These are phyloP conservation scores for Fomitopsis serialis DNA, from an alignment of 768 basidiomycete species.

Conservation along the genomic window DNA sequence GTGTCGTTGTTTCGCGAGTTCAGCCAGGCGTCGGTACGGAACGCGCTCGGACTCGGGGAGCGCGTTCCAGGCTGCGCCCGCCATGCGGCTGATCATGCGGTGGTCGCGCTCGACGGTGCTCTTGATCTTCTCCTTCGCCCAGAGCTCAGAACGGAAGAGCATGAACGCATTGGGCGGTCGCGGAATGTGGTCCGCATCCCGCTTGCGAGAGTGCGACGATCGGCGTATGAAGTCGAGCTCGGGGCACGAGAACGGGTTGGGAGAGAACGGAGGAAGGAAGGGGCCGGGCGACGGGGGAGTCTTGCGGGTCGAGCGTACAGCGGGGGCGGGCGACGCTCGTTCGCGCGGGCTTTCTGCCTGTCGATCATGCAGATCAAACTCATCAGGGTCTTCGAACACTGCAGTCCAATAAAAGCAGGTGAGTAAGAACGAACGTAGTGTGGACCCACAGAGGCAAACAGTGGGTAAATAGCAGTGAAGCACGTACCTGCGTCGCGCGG, in stretches of 20 bases:
- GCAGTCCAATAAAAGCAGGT: conserved; percentile 29
- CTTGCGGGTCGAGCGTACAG: not conserved
- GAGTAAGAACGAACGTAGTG: conserved; percentile 15
- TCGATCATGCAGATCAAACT: conserved; percentile 23
- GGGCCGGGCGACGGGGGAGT: not conserved
- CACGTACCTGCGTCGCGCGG: conserved; percentile 29
- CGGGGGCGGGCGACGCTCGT: conserved; percentile 9
- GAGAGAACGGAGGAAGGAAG: conserved; percentile 4
- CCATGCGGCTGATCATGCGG: conserved; percentile 66
- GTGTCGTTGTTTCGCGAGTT: conserved; percentile 42
- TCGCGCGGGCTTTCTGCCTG: conserved; percentile 14
- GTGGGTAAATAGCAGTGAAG: conserved; percentile 1
- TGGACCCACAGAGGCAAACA: conserved; percentile 20
- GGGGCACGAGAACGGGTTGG: not conserved
- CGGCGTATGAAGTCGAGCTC: conserved; percentile 22
- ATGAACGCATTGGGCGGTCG: conserved; percentile 87
- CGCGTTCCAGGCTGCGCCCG: conserved; percentile 63
- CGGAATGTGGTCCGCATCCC: conserved; percentile 46
- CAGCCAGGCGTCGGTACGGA: conserved; percentile 43
- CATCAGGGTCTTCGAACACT: conserved; percentile 25
- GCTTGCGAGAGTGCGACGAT: conserved; percentile 37
- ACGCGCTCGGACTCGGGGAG: conserved; percentile 41
- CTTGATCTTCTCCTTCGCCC: conserved; percentile 47
- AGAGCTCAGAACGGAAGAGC: conserved; percentile 67
- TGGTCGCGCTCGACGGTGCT: conserved; percentile 59